A percentile compares a stretch with the other conserved stretches of the same genome.
Conservation (phyloP, 2,329 filamentous ascomycete species). For the Amauroascus verrucosus region DNA sequence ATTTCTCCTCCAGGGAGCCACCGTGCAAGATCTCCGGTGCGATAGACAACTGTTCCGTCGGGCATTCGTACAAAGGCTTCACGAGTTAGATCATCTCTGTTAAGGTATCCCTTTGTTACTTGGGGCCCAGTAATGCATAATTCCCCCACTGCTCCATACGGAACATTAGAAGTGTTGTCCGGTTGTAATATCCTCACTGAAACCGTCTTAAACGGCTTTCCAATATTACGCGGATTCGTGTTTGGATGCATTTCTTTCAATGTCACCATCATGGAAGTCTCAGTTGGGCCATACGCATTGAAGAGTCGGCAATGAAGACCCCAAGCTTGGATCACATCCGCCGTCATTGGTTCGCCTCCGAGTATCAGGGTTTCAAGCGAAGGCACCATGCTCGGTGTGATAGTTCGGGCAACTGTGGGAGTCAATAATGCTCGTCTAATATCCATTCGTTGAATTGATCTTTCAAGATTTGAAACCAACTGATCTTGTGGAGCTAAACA, state of each 20-base stretch:
- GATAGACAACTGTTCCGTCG: slow-evolving; percentile 17
- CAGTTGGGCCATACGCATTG: slow-evolving; percentile 31
- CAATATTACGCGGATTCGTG: background rate
- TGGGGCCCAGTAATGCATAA: slow-evolving; percentile 36
- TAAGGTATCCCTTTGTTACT: slow-evolving; percentile 30
- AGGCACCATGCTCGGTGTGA: slow-evolving; percentile 29
- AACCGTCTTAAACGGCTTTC: slow-evolving; percentile 27
- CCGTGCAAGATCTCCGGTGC: slow-evolving; percentile 19
- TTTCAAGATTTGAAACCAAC: slow-evolving; percentile 30
- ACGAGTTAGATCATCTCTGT: slow-evolving; percentile 20
- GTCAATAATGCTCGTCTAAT: slow-evolving; percentile 47
- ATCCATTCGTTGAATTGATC: slow-evolving; percentile 36
- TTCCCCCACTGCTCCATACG: slow-evolving; percentile 48
- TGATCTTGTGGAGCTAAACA: slow-evolving; percentile 36
- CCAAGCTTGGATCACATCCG: slow-evolving; percentile 20
- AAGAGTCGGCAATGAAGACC: background rate
- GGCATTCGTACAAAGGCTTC: slow-evolving; percentile 40
- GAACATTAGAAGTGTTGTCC: slow-evolving; percentile 27
- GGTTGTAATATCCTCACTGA: slow-evolving; percentile 30
- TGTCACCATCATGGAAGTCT: slow-evolving; percentile 14
- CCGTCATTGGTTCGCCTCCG: slow-evolving; percentile 26
- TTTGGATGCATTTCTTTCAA: background rate
- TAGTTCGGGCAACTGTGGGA: slow-evolving; percentile 39
- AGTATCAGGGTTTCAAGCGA: slow-evolving; percentile 28
- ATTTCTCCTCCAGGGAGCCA: slow-evolving; percentile 15